Conservation (phyloP, 2,329 filamentous ascomycete species). For the Passalora sequoiae region DNA sequence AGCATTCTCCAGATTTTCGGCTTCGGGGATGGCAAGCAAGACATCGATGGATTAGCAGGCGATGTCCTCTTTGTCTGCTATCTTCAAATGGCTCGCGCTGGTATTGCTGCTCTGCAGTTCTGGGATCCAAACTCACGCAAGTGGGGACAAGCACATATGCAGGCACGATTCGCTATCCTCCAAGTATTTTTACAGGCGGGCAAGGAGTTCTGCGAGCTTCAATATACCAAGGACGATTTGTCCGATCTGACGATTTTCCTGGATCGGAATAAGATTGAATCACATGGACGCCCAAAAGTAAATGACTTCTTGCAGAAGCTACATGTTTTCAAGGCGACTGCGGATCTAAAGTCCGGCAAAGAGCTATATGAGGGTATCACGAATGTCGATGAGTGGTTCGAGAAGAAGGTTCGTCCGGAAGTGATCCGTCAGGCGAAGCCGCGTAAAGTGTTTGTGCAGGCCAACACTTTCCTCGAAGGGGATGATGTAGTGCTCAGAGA, state of each 20-base stretch:
- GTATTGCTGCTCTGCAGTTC: constrained; percentile 80
- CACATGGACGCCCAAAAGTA: constrained; percentile 74
- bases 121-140: constrained; percentile 89
- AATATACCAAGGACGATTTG: constrained; percentile 62
- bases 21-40: constrained; percentile 68
- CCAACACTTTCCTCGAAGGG: constrained; percentile 67
- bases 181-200: constrained; percentile 78
- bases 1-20: constrained; percentile 85
- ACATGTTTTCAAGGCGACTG: constrained; percentile 87
- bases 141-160: constrained; percentile 65
- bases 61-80: constrained; percentile 86
- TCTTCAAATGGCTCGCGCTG: constrained; percentile 90
- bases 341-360: constrained; percentile 71
- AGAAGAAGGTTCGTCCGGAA: constrained; percentile 68
- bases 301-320: constrained; percentile 84
- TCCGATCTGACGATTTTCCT: constrained; percentile 77
- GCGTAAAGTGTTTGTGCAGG: constrained; percentile 89
- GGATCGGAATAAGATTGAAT: constrained; percentile 81
- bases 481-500: constrained; percentile 74
- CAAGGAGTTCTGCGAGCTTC: constrained; percentile 79
- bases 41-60: constrained; percentile 72
- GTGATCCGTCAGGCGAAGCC: constrained; percentile 74
- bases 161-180: constrained; percentile 71
- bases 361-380: constrained; percentile 81
- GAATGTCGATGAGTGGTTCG: constrained; percentile 79